Evolutionary conservation across 169 alveolate species (phyloP).

Genomic region (Plasmodium malariae): DNA sequence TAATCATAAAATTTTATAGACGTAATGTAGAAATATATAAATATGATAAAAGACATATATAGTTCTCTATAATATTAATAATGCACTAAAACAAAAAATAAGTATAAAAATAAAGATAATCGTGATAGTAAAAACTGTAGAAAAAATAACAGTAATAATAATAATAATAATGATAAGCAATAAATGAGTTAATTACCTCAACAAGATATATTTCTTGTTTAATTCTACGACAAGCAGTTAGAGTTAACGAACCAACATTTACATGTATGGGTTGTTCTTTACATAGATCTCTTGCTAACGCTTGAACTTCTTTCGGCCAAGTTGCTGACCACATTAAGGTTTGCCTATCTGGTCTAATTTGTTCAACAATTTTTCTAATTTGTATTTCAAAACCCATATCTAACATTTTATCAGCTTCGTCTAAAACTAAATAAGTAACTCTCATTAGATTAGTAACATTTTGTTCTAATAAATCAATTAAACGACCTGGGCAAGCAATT

Average conservation of each 20-base stretch:
- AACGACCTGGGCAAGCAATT: conserved; percentile 97
- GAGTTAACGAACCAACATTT: conserved; percentile 95
- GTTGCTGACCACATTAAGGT: conserved; percentile 99
- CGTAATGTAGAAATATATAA: too few species aligned
- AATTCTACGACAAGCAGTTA: conserved; percentile 94
- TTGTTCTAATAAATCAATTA: conserved; percentile 95
- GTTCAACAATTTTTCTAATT: conserved; percentile 94
- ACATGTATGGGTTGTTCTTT: conserved; percentile 96
- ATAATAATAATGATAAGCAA: neutral
- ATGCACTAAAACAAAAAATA: neutral
- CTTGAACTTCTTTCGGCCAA: conserved; percentile 98
- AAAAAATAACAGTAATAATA: neutral
- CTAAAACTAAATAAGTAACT: conserved; percentile 98
- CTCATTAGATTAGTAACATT: conserved; percentile 94
- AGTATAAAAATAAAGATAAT: neutral
- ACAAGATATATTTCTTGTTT: conserved; percentile 90
- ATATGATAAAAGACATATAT: neutral
- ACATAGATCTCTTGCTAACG: conserved; percentile 95
- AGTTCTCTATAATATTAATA: neutral
- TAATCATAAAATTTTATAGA: too few species aligned
- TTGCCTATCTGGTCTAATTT: conserved; percentile 94
- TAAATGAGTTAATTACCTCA: conserved; percentile 82
- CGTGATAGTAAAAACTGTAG: neutral
- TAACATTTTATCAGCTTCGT: conserved; percentile 99
- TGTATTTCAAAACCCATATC: conserved; percentile 99